Percentiles rank a stretch among this genome's conserved stretches.
Conservation (phyloP, 768 basidiomycete species). For the Mycena vulgaris region DNA sequence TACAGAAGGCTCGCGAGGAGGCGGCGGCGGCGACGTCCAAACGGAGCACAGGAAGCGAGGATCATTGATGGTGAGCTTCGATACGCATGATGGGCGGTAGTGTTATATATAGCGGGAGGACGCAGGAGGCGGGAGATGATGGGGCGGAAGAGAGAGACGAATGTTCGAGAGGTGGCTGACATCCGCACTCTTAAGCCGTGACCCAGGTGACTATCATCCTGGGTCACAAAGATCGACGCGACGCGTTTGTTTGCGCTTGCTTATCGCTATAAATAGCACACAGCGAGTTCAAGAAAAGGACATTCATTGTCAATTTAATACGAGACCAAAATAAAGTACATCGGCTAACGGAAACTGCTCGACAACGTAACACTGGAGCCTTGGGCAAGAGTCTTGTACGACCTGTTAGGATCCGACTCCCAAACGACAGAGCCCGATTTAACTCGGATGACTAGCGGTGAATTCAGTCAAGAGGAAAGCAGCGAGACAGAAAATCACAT, state of each 20-base stretch:
- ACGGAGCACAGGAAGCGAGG: constrained; percentile 19
- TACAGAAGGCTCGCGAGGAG: too few species aligned
- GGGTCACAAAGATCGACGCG: not conserved
- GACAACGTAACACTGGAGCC: constrained; percentile 16
- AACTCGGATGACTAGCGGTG: constrained; percentile 25
- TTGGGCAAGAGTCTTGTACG: constrained; percentile 20
- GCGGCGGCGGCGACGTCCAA: constrained; percentile 2
- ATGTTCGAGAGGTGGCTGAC: constrained; percentile 1
- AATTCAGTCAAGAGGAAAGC: not conserved
- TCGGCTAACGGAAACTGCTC: constrained; percentile 12
- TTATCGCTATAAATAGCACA: too few species aligned
- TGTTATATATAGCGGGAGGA: constrained; percentile 6
- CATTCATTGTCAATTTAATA: not conserved
- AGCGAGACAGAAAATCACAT: not conserved
- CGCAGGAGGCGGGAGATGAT: not conserved
- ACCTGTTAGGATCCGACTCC: constrained; percentile 36
- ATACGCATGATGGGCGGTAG: constrained; percentile 35
- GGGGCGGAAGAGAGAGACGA: not conserved
- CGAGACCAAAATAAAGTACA: not conserved
- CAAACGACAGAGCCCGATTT: constrained; percentile 25
- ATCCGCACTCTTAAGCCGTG: too few species aligned
- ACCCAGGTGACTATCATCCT: not conserved
- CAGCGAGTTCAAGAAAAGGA: too few species aligned
- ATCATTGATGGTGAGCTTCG: not conserved
- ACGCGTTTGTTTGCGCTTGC: not conserved